phyloP scores from a whole-genome alignment of 2,329 filamentous ascomycete genomes.

The Colletotrichum sp. region DNA sequence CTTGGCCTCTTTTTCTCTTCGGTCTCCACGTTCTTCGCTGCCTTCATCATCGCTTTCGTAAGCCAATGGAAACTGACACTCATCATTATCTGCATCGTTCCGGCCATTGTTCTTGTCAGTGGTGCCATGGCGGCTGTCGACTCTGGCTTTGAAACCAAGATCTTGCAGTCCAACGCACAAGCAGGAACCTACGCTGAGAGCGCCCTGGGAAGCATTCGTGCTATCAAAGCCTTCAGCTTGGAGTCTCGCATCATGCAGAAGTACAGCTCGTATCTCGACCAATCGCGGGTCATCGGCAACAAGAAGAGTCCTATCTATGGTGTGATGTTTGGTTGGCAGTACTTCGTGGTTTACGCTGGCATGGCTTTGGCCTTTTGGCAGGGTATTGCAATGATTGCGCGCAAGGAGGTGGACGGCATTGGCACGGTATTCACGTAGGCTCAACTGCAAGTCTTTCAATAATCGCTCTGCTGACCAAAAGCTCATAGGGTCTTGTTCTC shows the following conservation, averaged over 20 bases:
- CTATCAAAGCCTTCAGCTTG: constrained; percentile 22
- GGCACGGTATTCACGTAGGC: constrained; percentile 21
- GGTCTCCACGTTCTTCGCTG: constrained; percentile 36
- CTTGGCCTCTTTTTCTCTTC: constrained; percentile 37
- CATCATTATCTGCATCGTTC: constrained; percentile 48
- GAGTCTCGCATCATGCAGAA: constrained; percentile 14
- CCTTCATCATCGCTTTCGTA: constrained; percentile 39
- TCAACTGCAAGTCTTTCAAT: background rate
- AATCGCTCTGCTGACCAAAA: constrained; percentile 37
- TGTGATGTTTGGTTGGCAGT: constrained; percentile 38
- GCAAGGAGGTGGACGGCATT: constrained; percentile 11
- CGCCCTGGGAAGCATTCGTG: constrained; percentile 16
- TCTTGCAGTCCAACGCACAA: constrained; percentile 28
- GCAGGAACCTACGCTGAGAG: constrained; percentile 32
- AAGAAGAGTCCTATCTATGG: constrained; percentile 31
- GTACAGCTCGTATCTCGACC: constrained; percentile 2
- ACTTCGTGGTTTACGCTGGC: constrained; percentile 40
- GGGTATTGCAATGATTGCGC: constrained; percentile 41
- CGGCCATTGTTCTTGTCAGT: constrained; percentile 15
- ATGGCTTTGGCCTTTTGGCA: constrained; percentile 26
- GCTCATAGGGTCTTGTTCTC: constrained; percentile 27
- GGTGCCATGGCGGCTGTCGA: constrained; percentile 27
- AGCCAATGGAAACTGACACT: constrained; percentile 45
- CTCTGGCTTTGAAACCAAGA: constrained; percentile 25
- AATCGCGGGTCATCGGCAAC: constrained; percentile 31